Base-by-base conservation (phyloP, 2,329 filamentous ascomycete genomes). In the Ophiosphaerella korrae region DNA sequence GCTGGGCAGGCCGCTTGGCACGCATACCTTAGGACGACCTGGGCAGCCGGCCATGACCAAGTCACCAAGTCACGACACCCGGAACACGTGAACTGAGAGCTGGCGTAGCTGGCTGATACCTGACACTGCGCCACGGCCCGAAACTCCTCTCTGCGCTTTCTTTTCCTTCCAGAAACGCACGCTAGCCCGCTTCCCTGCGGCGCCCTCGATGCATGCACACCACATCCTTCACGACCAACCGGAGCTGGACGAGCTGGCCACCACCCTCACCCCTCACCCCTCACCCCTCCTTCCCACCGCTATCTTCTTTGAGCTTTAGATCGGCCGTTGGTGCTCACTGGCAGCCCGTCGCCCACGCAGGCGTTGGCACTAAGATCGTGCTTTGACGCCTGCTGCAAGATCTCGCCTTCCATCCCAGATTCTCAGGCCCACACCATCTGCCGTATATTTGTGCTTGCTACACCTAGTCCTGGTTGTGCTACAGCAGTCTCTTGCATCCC, bases 401-500 rank as follows among this genome's bases (percentile, higher is more conserved):
- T 42, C 26, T 16, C 13, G 38, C 13, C 37, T 21, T 12, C 37
- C n/a, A 23, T 23, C 18, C 3, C 18, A 21, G 18, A 21, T 21
- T 21, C 3, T 21, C 18, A 21, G 18, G 26, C 8, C 26, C 5
- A 7, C 26, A 29, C 26, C 7, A 29, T 29, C 26, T 5, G 26
- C 2, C 26, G 26, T 18, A 26, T n/a, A 34, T 11, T n/a, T 35
- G 21, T 26, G 39, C 37, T 39, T 32, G 24, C 9, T 14, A 34
- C 29, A 45, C 13, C 21, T 21, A 21, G 18, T 8, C 13, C 35
- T 18, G 16, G 37, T 24, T 32, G 26, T 42, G 38, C 42, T 51
- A 51, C 38, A 38, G 38, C 42, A 8, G 26, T 33, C 14, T 48
- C 41, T 52, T 48, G 45, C 50, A 42, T 33, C 23, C 23, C 33